Evolutionary conservation across 768 basidiomycete species (phyloP), one percentile per base, ranked within the genome.

Genomic region (Scleroderma bovista): DNA sequence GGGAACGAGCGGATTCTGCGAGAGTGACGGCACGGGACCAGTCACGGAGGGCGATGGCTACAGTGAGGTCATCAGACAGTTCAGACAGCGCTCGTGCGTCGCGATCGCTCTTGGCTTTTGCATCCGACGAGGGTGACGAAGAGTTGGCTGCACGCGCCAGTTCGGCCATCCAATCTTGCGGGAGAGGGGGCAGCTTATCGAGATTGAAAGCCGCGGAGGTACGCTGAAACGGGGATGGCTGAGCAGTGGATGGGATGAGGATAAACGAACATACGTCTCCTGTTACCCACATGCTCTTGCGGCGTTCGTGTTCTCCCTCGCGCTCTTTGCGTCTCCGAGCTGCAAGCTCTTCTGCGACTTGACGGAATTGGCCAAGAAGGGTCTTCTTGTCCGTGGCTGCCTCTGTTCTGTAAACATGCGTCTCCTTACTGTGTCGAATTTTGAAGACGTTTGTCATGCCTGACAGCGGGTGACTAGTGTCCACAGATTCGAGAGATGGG

Each of bases 381-480:
- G 76, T 73, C 68, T 89, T 93, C 75, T 99, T 99, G 61, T 97
- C 93, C 22, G 83, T 72, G 0, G 82, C 61, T 8, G 75, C 76
- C 50, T 94, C 90, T 2, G 90, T 90, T 32, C 94, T 83, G 66
- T 92, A 98, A 7, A 99, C 93, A 62, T 93, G 86, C 1, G 89
- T 89, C 66, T 98, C 95, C 66, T 95, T 96, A 5, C 88, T 86
- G 52, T 93, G 83, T 53, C 88, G 78, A 54, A 99, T 83, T 73
- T 97, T 97, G 76, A 98, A 88, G 3, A 97, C 94, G 58, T 98
- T 96, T n/a, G 86, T 91, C 76, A 98, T 85, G 44, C 70, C 86
- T 81, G 44, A 16, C 46, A 34, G 45, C 31, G 23, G 31, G 26
- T 41, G 55, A 38, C 57, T 33, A 29, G 26, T 5, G 51, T 37